Conservation (phyloP, 805 yeast species). For the Barnettozyma sp. region DNA sequence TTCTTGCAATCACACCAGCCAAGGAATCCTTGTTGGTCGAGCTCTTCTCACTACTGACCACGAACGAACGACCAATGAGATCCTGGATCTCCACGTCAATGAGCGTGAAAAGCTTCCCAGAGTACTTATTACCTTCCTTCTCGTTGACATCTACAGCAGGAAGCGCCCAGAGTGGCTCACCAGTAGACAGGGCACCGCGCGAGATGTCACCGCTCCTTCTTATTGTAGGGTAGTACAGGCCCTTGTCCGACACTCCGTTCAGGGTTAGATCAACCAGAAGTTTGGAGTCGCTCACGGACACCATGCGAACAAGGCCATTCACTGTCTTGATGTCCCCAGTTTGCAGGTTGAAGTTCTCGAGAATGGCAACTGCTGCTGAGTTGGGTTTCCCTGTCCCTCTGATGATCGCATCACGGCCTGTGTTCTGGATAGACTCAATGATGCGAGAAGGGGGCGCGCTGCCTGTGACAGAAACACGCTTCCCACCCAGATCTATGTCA, state of each 20-base stretch:
- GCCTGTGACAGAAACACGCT: conserved; percentile 65
- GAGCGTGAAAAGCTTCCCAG: conserved; percentile 41
- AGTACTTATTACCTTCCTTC: conserved; percentile 22
- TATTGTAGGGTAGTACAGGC: conserved; percentile 63
- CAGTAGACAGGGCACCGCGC: conserved; percentile 62
- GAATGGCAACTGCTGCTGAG: conserved; percentile 84
- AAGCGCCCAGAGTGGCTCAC: conserved; percentile 36
- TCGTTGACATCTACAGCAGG: conserved; percentile 26
- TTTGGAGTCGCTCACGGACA: conserved; percentile 45
- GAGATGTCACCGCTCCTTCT: conserved; percentile 72
- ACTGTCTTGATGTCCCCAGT: conserved; percentile 44
- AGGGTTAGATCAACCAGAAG: conserved; percentile 74
- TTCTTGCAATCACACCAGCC: conserved; percentile 88
- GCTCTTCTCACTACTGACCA: conserved; percentile 25
- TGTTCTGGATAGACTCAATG: conserved; percentile 56
- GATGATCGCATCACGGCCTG: conserved; percentile 85
- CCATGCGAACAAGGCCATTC: conserved; percentile 82
- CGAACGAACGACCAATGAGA: conserved; percentile 59
- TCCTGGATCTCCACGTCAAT: conserved; percentile 44
- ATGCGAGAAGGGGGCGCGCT: conserved; percentile 69
- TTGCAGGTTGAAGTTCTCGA: conserved; percentile 57
- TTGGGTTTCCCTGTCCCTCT: conserved; percentile 86
- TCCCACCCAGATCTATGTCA: conserved; percentile 49
- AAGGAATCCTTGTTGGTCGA: conserved; percentile 32
- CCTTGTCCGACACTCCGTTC: conserved; percentile 53